phyloP scores from a whole-genome alignment of 2,329 filamentous ascomycete species.

The Alternaria consortialis region DNA sequence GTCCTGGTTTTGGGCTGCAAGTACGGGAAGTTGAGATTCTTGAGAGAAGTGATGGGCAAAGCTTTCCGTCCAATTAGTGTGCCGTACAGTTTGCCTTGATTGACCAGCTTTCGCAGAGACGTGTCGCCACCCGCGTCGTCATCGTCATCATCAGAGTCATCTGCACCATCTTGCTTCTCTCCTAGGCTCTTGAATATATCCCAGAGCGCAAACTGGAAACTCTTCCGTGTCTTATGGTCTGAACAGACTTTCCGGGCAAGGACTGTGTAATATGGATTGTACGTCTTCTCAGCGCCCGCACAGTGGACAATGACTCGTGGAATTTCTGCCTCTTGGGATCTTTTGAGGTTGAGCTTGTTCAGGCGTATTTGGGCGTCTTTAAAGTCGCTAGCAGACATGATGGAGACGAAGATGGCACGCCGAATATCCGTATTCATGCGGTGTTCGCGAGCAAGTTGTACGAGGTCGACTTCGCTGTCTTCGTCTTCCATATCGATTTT shows the following conservation, averaged over 20 bases:
- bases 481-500: slow-evolving; percentile 29
- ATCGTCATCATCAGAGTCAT: slow-evolving; percentile 65
- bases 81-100: slow-evolving; percentile 73
- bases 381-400: slow-evolving; percentile 85
- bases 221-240: slow-evolving; percentile 78
- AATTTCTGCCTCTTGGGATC: slow-evolving; percentile 84
- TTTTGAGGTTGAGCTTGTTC: slow-evolving; percentile 83
- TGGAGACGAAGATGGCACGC: slow-evolving; percentile 89
- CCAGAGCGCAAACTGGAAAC: slow-evolving; percentile 88
- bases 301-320: slow-evolving; percentile 89
- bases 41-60: slow-evolving; percentile 66
- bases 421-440: slow-evolving; percentile 88
- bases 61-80: slow-evolving; percentile 68
- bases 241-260: slow-evolving; percentile 81
- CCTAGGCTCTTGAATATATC: slow-evolving; percentile 85
- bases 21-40: slow-evolving; percentile 80
- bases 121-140: slow-evolving; percentile 61
- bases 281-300: slow-evolving; percentile 79
- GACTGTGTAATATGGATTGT: slow-evolving; percentile 93
- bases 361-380: slow-evolving; percentile 84
- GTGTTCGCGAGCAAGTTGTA: slow-evolving; percentile 77
- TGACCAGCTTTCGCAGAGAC: slow-evolving; percentile 68
- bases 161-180: slow-evolving; percentile 73
- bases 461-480: slow-evolving; percentile 67
- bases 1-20: slow-evolving; percentile 77